phyloP scores from a whole-genome alignment of 345 rosid genomes.

The Trapa incisa region DNA sequence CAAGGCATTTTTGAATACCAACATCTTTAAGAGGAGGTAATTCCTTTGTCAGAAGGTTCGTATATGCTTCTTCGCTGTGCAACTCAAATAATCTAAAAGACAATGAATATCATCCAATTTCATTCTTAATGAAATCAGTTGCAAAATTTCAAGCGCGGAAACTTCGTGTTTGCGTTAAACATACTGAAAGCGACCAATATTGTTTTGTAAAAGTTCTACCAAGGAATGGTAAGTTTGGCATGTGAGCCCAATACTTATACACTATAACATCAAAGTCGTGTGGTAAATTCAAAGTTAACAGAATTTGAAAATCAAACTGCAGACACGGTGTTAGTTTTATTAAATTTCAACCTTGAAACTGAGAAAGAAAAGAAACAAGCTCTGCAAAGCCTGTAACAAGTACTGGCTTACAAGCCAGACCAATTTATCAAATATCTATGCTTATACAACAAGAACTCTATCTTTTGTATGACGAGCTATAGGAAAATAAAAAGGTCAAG shows the following conservation, averaged over 20 bases:
- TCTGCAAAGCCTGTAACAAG: background rate
- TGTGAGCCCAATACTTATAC: background rate
- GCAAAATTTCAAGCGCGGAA: background rate
- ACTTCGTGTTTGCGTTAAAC: background rate
- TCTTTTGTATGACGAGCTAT: background rate
- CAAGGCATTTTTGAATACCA: conserved; percentile 69
- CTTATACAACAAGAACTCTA: background rate
- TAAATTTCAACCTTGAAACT: background rate
- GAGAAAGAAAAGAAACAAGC: background rate
- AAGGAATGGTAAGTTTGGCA: background rate
- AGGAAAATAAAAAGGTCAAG: background rate
- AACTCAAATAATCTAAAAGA: conserved; percentile 65
- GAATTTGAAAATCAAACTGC: background rate
- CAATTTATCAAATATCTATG: background rate
- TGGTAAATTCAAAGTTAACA: background rate
- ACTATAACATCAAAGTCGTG: background rate
- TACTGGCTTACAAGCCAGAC: background rate
- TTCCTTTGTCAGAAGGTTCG: conserved; percentile 42
- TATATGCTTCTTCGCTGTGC: conserved; percentile 27
- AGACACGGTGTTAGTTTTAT: background rate
- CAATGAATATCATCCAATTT: background rate
- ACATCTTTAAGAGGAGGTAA: conserved; percentile 48
- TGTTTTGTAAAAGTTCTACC: too few relatives aligned
- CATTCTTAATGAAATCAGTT: too few relatives aligned
- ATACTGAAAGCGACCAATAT: background rate